phyloP scores from a whole-genome alignment of 768 basidiomycete genomes.

The Russula sp. region DNA sequence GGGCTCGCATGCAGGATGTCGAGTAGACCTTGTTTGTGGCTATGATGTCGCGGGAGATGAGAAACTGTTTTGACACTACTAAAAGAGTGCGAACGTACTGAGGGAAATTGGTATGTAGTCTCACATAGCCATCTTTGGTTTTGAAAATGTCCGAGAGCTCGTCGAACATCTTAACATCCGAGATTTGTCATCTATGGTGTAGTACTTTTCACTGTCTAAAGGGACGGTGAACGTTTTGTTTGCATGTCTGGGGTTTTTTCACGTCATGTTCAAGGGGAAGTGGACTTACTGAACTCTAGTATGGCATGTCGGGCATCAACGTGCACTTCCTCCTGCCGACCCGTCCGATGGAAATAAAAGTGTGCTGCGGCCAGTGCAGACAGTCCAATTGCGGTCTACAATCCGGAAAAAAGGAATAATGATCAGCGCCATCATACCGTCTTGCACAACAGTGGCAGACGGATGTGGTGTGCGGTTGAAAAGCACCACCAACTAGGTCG shows the following conservation, averaged over 20 bases:
- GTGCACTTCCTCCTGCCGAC: conserved; percentile 46
- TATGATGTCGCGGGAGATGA: conserved; percentile 31
- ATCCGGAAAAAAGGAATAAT: neutral
- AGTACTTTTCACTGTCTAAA: conserved; percentile 51
- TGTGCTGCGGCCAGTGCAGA: conserved; percentile 53
- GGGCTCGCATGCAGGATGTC: conserved; percentile 29
- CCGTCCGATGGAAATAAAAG: conserved; percentile 48
- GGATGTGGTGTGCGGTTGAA: neutral
- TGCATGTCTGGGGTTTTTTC: neutral
- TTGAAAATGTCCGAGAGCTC: conserved; percentile 51
- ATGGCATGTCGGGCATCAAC: conserved; percentile 57
- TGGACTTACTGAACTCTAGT: conserved; percentile 50
- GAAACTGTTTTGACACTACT: neutral
- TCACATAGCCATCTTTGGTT: conserved; percentile 52
- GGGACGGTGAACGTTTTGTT: neutral
- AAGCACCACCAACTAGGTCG: neutral
- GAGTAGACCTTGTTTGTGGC: conserved; percentile 28
- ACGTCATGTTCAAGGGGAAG: no score
- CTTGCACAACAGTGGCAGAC: neutral
- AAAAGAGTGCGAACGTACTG: conserved; percentile 43
- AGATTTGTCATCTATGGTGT: conserved; percentile 44
- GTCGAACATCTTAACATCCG: conserved; percentile 43
- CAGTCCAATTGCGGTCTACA: conserved; percentile 48
- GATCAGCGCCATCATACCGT: neutral
- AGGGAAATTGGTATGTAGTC: conserved; percentile 64